phyloP scores from a whole-genome alignment of 2,329 filamentous ascomycete species.

The Fusarium fracticaudum region DNA sequence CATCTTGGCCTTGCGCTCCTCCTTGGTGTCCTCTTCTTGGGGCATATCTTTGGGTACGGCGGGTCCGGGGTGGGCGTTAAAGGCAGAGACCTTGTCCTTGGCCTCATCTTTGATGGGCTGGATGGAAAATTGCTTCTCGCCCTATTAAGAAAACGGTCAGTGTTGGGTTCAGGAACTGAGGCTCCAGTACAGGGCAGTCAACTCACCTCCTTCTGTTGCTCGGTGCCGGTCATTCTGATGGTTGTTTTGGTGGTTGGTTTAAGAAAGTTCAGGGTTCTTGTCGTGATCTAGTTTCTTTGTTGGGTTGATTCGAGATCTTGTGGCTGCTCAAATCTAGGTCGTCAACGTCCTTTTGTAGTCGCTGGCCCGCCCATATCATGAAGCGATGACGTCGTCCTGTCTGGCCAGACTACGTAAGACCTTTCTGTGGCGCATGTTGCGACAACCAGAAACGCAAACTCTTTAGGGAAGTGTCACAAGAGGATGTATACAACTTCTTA shows the following conservation, averaged over 20 bases:
- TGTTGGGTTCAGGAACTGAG: not conserved
- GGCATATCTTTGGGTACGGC: conserved; percentile 64
- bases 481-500: conserved; percentile 9
- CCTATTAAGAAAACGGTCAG: conserved; percentile 38
- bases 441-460: conserved; percentile 25
- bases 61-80: conserved; percentile 67
- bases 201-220: conserved; percentile 47
- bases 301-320: conserved; percentile 2
- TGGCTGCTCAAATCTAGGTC: not conserved
- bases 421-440: conserved; percentile 27
- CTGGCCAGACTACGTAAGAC: conserved; percentile 32
- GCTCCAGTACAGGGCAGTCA: not conserved
- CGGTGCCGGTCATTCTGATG: conserved; percentile 43
- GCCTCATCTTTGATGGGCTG: conserved; percentile 56
- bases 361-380: conserved; percentile 15
- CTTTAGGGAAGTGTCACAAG: conserved; percentile 33
- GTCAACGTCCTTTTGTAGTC: conserved; percentile 38
- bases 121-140: conserved; percentile 57
- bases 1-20: conserved; percentile 73
- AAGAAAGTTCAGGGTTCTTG: not conserved
- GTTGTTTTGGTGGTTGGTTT: conserved; percentile 9
- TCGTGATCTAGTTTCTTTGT: conserved; percentile 1
- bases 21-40: conserved; percentile 69
- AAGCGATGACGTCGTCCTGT: conserved; percentile 42
- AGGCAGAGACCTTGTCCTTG: conserved; percentile 60